Percentiles rank a stretch among this genome's conserved stretches.
These are phyloP conservation scores for Kazachstania kunashirensis DNA, from an alignment of 805 yeast species.

Conservation along the genomic window DNA sequence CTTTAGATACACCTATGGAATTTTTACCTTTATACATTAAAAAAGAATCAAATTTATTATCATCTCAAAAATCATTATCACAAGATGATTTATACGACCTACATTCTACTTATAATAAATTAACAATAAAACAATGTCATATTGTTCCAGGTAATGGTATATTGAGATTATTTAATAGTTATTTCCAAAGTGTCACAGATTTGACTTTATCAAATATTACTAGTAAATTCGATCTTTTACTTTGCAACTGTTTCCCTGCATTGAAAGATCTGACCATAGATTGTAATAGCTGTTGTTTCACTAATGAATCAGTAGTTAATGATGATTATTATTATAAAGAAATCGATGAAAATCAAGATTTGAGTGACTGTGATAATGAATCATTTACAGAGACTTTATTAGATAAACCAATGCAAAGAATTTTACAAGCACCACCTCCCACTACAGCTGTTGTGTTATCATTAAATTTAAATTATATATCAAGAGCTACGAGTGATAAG, in stretches of 20 bases:
- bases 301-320: constrained; percentile 13
- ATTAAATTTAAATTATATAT: constrained; percentile 17
- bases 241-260: constrained; percentile 38
- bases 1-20: constrained; percentile 30
- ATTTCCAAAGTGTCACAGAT: constrained; percentile 34
- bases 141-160: constrained; percentile 32
- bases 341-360: constrained; percentile 1
- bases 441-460: constrained; percentile 24
- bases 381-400: constrained; percentile 23
- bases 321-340: constrained; percentile 19
- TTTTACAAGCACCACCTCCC: constrained; percentile 27
- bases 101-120: constrained; percentile 30
- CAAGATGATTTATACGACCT: constrained; percentile 17
- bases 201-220: constrained; percentile 34
- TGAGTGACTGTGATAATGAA: constrained; percentile 9
- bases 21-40: constrained; percentile 24
- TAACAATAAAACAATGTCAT: constrained; percentile 29
- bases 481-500: constrained; percentile 11
- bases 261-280: constrained; percentile 38
- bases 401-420: constrained; percentile 13
- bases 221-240: constrained; percentile 38
- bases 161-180: constrained; percentile 27
- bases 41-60: constrained; percentile 9
- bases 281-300: constrained; percentile 39
- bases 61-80: background rate